Base-by-base conservation (phyloP, 305 asterid genomes). In the Fraxinus ornus region DNA sequence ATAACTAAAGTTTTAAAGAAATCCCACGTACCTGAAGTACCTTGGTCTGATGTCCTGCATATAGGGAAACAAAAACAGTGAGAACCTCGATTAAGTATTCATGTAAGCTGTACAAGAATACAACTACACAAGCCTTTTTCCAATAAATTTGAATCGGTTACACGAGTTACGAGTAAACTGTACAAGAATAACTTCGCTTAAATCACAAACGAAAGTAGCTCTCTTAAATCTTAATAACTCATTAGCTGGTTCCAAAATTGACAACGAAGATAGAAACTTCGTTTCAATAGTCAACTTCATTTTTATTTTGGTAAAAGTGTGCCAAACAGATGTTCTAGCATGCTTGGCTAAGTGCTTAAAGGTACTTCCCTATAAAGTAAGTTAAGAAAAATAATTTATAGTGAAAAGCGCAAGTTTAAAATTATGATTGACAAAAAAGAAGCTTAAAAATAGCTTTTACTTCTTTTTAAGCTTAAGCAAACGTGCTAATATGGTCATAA, bases 21-120 rank as follows among this genome's bases (percentile, higher is more conserved):
- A 47, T 28, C 80, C 74, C 77, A 79, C 85, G 75, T 89, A 92
- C 98, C 94, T 70, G 97, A 91, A 87, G 89, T 79, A 55, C 94
- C 92, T 87, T 89, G 94, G 71, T 93, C 97, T 1, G 94, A 90
- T 26, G 94, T 83, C 93, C 98, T 95, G 97, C 92, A 87, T 6
- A 81, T 32, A 85, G 44, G 66, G 81, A 75, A 87, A 30, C 13
- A 36, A 64, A 83, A 84, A 81, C 68, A 62, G 79, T 87, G 57
- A 87, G 19, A 78, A 79, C 66, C 47, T 44, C 12, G 28, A 28
- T 76, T 64, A 52, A 57, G 17, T 22, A 79, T 19, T 32, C 2
- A 15, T 33, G 22, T 30, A 26, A 78, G 33, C 62, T 52, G 33
- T 15, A 24, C 78, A 55, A 17, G 19, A 47, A 47, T 47, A 3